Evolutionary conservation across 2,329 filamentous ascomycete species (phyloP).

Genomic region (Fusarium palustre): DNA sequence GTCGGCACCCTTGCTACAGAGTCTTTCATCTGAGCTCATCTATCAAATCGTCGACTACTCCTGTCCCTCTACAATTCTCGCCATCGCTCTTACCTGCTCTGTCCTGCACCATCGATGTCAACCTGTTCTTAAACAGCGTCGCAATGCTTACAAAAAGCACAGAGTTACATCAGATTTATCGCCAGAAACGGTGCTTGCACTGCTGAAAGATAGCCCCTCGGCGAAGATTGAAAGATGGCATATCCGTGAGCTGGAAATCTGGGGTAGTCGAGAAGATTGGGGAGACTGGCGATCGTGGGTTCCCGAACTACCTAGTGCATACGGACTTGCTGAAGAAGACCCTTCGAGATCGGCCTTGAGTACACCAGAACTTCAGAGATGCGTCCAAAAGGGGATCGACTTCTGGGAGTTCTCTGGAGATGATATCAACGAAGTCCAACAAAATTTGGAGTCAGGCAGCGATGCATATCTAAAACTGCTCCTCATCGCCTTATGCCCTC

Average conservation of each 20-base stretch:
- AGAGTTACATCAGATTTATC: slow-evolving; percentile 15
- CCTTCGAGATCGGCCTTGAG: not conserved
- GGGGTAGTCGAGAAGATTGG: slow-evolving; percentile 28
- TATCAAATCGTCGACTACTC: slow-evolving; percentile 1
- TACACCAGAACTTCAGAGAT: not conserved
- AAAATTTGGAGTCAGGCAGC: not conserved
- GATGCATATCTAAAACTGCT: slow-evolving; percentile 35
- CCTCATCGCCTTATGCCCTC: slow-evolving; percentile 30
- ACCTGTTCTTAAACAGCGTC: slow-evolving; percentile 7
- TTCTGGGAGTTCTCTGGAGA: slow-evolving; percentile 10
- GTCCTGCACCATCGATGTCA: slow-evolving; percentile 4
- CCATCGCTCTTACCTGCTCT: slow-evolving; percentile 23
- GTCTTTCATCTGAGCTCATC: slow-evolving; percentile 22
- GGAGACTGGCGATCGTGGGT: slow-evolving; percentile 26
- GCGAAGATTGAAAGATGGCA: slow-evolving; percentile 18
- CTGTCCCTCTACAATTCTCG: not conserved
- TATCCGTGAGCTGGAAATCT: slow-evolving; percentile 34
- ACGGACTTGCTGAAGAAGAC: not conserved
- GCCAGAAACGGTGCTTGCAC: not conserved
- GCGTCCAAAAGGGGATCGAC: not conserved
- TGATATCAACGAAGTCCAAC: not conserved
- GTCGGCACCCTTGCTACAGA: not conserved
- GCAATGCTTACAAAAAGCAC: slow-evolving; percentile 2
- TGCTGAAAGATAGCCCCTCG: not conserved
- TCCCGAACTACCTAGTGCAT: not conserved